These are phyloP conservation scores for Trypanosomatidae sp. DNA, from an alignment of 208 protist species.

Conservation along the genomic window DNA sequence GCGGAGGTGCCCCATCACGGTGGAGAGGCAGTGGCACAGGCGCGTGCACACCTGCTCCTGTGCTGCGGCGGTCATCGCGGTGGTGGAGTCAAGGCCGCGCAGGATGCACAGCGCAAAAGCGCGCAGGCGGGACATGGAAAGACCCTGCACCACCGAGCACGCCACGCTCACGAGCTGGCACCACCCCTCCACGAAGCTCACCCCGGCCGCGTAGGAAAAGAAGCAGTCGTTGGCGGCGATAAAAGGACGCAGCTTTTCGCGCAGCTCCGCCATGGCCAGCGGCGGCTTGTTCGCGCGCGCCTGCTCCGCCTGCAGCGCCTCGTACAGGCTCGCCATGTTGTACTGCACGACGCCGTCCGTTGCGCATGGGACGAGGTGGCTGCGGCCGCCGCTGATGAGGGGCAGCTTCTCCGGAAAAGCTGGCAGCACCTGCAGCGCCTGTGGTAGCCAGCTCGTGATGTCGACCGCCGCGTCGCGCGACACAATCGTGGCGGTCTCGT, in stretches of 20 bases:
- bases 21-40: constrained; percentile 63
- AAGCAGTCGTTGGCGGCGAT: constrained; percentile 81
- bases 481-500: constrained; percentile 7
- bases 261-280: constrained; percentile 37
- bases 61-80: constrained; percentile 58
- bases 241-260: constrained; percentile 53
- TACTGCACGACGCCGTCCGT: constrained; percentile 71
- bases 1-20: constrained; percentile 56
- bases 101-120: constrained; percentile 50
- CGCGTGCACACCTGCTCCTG: constrained; percentile 71
- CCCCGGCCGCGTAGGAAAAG: constrained; percentile 57
- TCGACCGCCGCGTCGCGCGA: constrained; percentile 27
- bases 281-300: constrained; percentile 27
- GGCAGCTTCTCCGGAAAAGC: constrained; percentile 46
- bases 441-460: constrained; percentile 64
- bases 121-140: constrained; percentile 40
- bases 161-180: constrained; percentile 56
- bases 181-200: constrained; percentile 80
- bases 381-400: constrained; percentile 34
- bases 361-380: constrained; percentile 47
- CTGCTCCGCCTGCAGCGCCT: constrained; percentile 51
- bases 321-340: constrained; percentile 59
- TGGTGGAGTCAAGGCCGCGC: constrained; percentile 42
- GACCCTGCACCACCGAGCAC: constrained; percentile 41
- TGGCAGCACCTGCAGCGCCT: constrained; percentile 52